Base-by-base conservation (phyloP, 257 asterid species). In the Solanum chilense region DNA sequence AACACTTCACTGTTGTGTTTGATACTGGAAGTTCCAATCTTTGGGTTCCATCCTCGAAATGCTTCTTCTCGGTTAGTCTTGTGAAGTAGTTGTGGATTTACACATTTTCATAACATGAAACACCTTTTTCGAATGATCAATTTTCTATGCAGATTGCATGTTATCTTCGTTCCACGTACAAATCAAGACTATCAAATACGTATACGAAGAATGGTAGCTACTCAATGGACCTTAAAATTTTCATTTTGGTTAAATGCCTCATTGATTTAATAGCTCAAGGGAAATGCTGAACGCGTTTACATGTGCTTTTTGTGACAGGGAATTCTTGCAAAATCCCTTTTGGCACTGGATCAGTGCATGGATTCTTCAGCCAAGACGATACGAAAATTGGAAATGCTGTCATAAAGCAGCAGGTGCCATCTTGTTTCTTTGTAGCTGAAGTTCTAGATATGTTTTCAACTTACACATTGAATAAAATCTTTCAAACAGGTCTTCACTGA, bases 1-100 rank as follows among this genome's bases (percentile, higher is more conserved):
- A 90, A 85, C 80, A 52, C 20, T 88, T 90, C 71, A 33, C 56
- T 13, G 91, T 90, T 58, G 88, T 90, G n/a, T 90, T 90, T 88
- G 92, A 90, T 66, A 87, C 92, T 29, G 92, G 89, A 62, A 90
- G 90, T 87, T 88, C 92, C 60, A 87, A 88, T 85, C 90, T 90
- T 20, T 90, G 92, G 92, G 82, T 90, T 21, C 92, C 92, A 29
- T 90, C 92, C 49, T 87, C 91, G n/a, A 88, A 70, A 83, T 90
- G 92, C 86, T 81, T 45, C 69, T 69, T 90, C 45, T 90, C 92
- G 76, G 92, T 90, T 74, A 88, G 91, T 88, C 70, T 31, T 80
- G 85, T 76, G 52, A 47, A 42, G 39, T 44, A 60, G 47, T 47
- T 68, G 60, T 29, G 25, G 42, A 45, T 44, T 86, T 80, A 33